These are phyloP conservation scores for Datisca glomerata DNA, from an alignment of 306 rosid genomes.

Conservation along the genomic window DNA sequence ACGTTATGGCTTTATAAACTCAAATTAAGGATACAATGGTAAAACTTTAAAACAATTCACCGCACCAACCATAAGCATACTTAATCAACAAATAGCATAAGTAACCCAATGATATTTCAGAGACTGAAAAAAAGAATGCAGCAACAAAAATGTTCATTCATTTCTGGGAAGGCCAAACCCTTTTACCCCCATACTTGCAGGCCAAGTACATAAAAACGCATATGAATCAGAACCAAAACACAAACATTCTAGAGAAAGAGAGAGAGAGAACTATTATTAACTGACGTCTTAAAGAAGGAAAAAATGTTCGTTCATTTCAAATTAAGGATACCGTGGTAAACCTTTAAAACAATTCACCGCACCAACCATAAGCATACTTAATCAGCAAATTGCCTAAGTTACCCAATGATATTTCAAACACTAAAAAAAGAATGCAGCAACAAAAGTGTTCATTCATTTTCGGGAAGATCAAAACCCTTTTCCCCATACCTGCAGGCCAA, in stretches of 20 bases:
- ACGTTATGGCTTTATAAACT: constrained; percentile 67
- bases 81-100: neutral
- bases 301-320: neutral
- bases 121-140: too few species aligned
- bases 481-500: too few species aligned
- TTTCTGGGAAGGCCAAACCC: constrained; percentile 62
- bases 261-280: neutral
- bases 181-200: constrained; percentile 46
- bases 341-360: neutral
- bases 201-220: constrained; percentile 5
- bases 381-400: neutral
- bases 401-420: too few species aligned
- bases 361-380: neutral
- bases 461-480: too few species aligned
- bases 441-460: too few species aligned
- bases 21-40: constrained; percentile 34
- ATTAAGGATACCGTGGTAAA: too few species aligned
- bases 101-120: neutral
- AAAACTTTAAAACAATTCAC: constrained; percentile 12
- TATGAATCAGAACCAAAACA: neutral
- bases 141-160: constrained; percentile 25
- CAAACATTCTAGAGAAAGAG: constrained; percentile 3
- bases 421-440: too few species aligned
- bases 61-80: neutral
- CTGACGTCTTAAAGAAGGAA: neutral